A percentile compares a stretch with the other conserved stretches of the same genome.
Conservation (phyloP, 1,284 basidiomycete species). For the Kwoniella shivajii region DNA sequence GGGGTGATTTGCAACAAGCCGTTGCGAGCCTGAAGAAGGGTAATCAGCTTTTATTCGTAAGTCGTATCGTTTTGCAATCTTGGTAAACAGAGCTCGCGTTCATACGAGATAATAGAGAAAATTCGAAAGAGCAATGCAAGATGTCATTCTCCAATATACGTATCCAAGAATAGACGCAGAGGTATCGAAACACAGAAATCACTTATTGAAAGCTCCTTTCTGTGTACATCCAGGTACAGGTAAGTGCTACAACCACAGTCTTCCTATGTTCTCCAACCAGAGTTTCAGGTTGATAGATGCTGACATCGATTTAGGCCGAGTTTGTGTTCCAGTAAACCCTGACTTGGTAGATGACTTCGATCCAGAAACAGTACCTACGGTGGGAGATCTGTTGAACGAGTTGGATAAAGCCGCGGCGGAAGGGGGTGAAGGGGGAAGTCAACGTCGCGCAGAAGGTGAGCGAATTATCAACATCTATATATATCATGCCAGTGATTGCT, state of each 20-base stretch:
- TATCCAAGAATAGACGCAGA: constrained; percentile 96
- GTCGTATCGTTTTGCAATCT: constrained; percentile 2
- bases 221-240: constrained; percentile 92
- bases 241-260: constrained; percentile 22
- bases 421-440: constrained; percentile 26
- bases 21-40: constrained; percentile 42
- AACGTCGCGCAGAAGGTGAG: constrained; percentile 28
- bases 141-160: constrained; percentile 90
- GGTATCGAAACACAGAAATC: constrained; percentile 96
- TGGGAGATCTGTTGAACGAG: constrained; percentile 77
- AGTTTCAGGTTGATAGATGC: not conserved
- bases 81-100: not conserved
- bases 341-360: constrained; percentile 77
- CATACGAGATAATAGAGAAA: constrained; percentile 33
- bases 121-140: constrained; percentile 64
- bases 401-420: constrained; percentile 57
- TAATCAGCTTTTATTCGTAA: constrained; percentile 29
- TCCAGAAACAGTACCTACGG: constrained; percentile 82
- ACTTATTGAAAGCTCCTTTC: constrained; percentile 96
- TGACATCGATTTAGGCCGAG: constrained; percentile 62
- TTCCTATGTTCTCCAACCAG: not conserved
- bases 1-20: constrained; percentile 64
- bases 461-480: too few species aligned
- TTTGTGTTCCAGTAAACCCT: constrained; percentile 92
- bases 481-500: too few species aligned